phyloP scores from a whole-genome alignment of 768 basidiomycete genomes.

The Rhizopogon vesiculosus region DNA sequence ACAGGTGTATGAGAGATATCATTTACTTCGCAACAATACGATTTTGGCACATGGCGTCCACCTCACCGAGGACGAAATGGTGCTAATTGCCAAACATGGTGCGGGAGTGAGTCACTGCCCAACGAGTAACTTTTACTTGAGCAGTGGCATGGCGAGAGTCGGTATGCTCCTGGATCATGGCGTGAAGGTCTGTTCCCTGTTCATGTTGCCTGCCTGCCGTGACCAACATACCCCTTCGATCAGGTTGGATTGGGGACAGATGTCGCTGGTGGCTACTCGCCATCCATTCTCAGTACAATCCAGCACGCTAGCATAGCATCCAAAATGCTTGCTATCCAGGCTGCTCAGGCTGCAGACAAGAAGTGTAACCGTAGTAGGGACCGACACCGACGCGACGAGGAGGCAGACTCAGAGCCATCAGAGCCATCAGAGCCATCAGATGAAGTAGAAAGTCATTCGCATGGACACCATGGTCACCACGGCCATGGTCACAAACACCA shows the following conservation, averaged over 20 bases:
- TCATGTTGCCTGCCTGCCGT: slow-evolving; percentile 1
- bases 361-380: background rate
- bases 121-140: slow-evolving; percentile 87
- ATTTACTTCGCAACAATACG: slow-evolving; percentile 74
- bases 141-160: slow-evolving; percentile 79
- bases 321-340: slow-evolving; percentile 58
- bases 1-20: slow-evolving; percentile 74
- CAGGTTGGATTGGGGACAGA: slow-evolving; percentile 96
- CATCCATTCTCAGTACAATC: slow-evolving; percentile 73
- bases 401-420: background rate
- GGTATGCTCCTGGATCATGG: slow-evolving; percentile 77
- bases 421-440: background rate
- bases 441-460: background rate
- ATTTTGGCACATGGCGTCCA: slow-evolving; percentile 87
- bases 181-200: slow-evolving; percentile 60
- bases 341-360: slow-evolving; percentile 22
- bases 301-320: slow-evolving; percentile 77
- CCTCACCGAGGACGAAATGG: slow-evolving; percentile 67
- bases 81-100: slow-evolving; percentile 55
- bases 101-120: slow-evolving; percentile 93
- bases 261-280: slow-evolving; percentile 81
- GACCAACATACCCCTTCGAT: background rate
- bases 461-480: background rate
- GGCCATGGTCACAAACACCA: background rate
- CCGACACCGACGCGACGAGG: background rate